Base-by-base conservation (phyloP, 345 rosid genomes). In the Linum usitatissimum region DNA sequence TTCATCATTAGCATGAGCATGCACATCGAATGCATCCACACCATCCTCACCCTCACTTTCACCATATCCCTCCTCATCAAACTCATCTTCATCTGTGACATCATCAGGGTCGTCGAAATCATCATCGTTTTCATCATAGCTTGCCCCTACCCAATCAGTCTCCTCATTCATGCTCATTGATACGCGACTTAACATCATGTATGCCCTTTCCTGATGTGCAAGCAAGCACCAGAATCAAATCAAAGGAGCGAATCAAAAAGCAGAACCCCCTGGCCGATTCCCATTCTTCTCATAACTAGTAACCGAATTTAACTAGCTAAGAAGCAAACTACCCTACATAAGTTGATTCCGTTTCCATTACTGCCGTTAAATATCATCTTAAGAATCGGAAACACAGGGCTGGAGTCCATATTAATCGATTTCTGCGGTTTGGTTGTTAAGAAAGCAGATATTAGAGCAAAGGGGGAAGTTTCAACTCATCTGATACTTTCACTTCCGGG, bases 111-210 rank as follows among this genome's bases (percentile, higher is more conserved):
- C 93, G 66, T 74, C 87, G 57, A 75, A 75, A 65, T 87, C 99
- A 68, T 79, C 93, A n/a, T 83, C 87, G 13, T 51, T 42, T 17
- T 53, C 59, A 31, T 30, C 57, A 71, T 76, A 84, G 73, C 93
- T 80, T 56, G 79, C 95, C 17, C 70, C 79, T 60, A 87, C 96
- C 96, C 97, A 86, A 67, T 87, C 91, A 61, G 83, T 86, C 39
- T 83, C 82, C 5, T 76, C 95, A 74, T 66, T 73, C 17, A 45
- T 10, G 66, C 77, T 77, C 86, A 83, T 77, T 42, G 51, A 7
- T 45, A 15, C 51, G 10, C 51, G 51, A 45, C 90, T 80, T 30
- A 90, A 76, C 96, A 90, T 86, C 92, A 90, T 82, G 62, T 84
- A 90, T 38, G 92, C 97, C 63, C 97, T 73, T 64, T 90, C 99